Conservation (phyloP, 75 land plant species). For the Adiantum capillusveneris region DNA sequence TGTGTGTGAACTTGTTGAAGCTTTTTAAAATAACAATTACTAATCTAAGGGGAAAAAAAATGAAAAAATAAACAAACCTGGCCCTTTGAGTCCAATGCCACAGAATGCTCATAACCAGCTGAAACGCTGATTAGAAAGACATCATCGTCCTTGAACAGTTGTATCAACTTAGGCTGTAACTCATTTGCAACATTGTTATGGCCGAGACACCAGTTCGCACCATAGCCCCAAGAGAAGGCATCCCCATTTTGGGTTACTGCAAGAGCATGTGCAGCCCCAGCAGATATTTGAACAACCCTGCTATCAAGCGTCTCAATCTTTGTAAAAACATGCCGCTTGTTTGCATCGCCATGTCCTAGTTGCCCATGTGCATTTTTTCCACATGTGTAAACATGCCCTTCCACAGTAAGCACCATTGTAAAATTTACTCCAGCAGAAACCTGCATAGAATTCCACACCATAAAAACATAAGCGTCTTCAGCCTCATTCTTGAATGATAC, state of each 20-base stretch:
- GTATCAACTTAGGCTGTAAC: constrained; percentile 46
- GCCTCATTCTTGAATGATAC: background rate
- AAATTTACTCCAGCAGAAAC: constrained; percentile 82
- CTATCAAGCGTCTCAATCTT: constrained; percentile 39
- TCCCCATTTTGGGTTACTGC: constrained; percentile 65
- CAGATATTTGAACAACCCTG: constrained; percentile 49
- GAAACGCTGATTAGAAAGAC: constrained; percentile 59
- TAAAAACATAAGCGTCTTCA: too few relatives aligned
- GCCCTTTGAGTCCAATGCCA: constrained; percentile 85
- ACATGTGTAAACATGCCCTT: constrained; percentile 77
- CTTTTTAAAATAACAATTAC: background rate
- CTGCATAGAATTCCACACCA: constrained; percentile 18
- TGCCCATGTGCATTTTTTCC: constrained; percentile 82
- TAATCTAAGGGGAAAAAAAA: background rate
- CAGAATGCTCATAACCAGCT: constrained; percentile 92
- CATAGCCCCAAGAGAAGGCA: constrained; percentile 75
- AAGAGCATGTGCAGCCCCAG: constrained; percentile 63
- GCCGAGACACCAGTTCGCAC: constrained; percentile 83
- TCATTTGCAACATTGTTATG: constrained; percentile 81
- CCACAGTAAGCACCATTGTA: constrained; percentile 58
- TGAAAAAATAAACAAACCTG: constrained; percentile 25
- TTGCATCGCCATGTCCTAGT: constrained; percentile 78
- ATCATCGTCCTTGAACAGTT: constrained; percentile 46
- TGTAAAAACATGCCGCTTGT: constrained; percentile 47
- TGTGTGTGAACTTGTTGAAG: background rate